These are phyloP conservation scores for Fusarium fracticaudum DNA, from an alignment of 2,329 filamentous ascomycete species.

Conservation along the genomic window DNA sequence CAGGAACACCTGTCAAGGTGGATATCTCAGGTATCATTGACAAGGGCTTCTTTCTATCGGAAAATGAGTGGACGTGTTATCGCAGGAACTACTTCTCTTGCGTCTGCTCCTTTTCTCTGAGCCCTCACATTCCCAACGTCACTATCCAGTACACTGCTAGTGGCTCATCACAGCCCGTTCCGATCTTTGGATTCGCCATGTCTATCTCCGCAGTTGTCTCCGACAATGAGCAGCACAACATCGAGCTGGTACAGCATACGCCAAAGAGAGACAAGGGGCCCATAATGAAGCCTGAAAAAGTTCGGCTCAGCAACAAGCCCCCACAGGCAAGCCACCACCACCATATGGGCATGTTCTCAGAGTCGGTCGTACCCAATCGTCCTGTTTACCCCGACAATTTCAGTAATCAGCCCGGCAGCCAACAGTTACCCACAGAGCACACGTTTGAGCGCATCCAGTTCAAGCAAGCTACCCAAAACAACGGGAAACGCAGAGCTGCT, in stretches of 20 bases:
- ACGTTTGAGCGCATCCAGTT: conserved; percentile 93
- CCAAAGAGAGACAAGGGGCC: conserved; percentile 92
- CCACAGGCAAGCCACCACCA: conserved; percentile 61
- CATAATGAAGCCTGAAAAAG: conserved; percentile 75
- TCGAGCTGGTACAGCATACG: conserved; percentile 89
- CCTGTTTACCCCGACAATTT: conserved; percentile 56
- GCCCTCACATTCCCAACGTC: conserved; percentile 62
- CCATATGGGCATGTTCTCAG: conserved; percentile 56
- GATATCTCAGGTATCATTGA: conserved; percentile 84
- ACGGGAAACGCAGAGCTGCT: conserved; percentile 87
- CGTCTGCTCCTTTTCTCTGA: conserved; percentile 78
- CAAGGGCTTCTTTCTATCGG: conserved; percentile 86
- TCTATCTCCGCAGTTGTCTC: conserved; percentile 86
- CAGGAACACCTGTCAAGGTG: conserved; percentile 65
- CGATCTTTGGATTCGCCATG: conserved; percentile 81
- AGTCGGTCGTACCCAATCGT: conserved; percentile 44
- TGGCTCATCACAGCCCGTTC: conserved; percentile 65
- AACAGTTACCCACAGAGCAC: conserved; percentile 61
- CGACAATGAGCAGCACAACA: conserved; percentile 76
- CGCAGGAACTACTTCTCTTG: conserved; percentile 91
- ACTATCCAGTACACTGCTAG: conserved; percentile 61
- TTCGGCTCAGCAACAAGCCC: conserved; percentile 74
- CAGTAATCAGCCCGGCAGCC: conserved; percentile 41
- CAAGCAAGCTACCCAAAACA: conserved; percentile 93
- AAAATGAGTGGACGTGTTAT: conserved; percentile 92